Evolutionary conservation across 331 rosid genomes (phyloP).

Genomic region (Spiraea crenata): DNA sequence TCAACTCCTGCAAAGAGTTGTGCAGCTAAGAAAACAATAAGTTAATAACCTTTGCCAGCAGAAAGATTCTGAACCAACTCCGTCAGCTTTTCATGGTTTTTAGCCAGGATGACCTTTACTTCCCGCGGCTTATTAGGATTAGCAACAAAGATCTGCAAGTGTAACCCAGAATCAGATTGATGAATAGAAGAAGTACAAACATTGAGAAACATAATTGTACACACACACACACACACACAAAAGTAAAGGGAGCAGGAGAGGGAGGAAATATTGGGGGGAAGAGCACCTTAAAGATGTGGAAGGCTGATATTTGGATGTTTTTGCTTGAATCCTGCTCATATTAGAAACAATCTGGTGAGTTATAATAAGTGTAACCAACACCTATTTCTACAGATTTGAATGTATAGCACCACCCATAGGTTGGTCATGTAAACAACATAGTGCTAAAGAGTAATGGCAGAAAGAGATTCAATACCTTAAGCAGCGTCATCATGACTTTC

Average conservation of each 20-base stretch:
- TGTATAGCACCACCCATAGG: neutral
- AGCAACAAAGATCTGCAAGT: conserved; percentile 80
- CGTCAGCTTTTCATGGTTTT: conserved; percentile 73
- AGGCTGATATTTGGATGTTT: conserved; percentile 86
- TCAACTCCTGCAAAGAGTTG: neutral
- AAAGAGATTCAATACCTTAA: conserved; percentile 51
- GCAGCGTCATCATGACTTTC: conserved; percentile 85
- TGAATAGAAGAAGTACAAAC: conserved; percentile 12
- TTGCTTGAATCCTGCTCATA: conserved; percentile 88
- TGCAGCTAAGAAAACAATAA: neutral
- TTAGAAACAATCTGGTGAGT: conserved; percentile 14
- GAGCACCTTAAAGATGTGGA: conserved; percentile 95
- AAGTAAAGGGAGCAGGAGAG: neutral
- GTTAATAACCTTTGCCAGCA: conserved; percentile 66
- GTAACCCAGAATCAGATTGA: neutral
- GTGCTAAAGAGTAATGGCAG: neutral
- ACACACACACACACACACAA: neutral
- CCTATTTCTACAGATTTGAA: neutral
- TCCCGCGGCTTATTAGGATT: conserved; percentile 90
- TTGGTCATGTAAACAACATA: conserved; percentile 5
- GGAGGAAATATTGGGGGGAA: neutral
- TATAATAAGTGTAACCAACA: neutral
- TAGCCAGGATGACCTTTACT: conserved; percentile 68
- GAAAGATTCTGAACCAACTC: conserved; percentile 76
- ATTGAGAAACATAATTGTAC: neutral